phyloP scores from a whole-genome alignment of 164 flowering plant species.

The Stephania cephalantha region DNA sequence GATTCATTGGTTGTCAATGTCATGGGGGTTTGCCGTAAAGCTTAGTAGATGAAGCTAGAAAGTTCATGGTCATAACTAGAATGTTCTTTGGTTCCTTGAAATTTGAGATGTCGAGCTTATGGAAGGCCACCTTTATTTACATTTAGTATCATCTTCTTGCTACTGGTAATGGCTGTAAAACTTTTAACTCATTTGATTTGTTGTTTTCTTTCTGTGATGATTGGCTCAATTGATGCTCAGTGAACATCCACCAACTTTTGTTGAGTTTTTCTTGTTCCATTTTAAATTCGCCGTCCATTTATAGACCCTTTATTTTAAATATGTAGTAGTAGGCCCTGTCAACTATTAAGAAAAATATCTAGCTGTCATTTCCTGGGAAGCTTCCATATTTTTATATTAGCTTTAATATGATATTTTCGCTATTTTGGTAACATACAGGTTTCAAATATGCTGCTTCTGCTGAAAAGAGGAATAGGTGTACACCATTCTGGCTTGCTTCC shows the following conservation, averaged over 20 bases:
- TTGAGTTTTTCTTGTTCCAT: neutral
- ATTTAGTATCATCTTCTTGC: neutral
- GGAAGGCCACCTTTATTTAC: neutral
- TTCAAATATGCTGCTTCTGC: constrained; percentile 81
- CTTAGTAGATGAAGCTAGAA: neutral
- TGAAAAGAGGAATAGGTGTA: constrained; percentile 98
- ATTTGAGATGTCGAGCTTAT: neutral
- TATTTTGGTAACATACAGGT: constrained; percentile 45
- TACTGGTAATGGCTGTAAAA: neutral
- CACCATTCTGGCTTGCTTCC: constrained; percentile 99
- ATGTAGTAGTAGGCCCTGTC: too few relatives aligned
- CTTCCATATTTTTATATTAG: neutral
- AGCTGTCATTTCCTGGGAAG: neutral
- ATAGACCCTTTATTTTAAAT: neutral
- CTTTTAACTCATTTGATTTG: neutral
- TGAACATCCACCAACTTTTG: neutral
- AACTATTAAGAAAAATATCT: too few relatives aligned
- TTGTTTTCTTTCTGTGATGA: too few relatives aligned
- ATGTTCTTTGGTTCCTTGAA: neutral
- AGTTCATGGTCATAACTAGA: neutral
- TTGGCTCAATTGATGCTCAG: neutral
- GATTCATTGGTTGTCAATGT: neutral
- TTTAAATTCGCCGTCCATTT: neutral
- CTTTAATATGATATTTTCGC: neutral
- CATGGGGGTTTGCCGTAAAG: neutral